phyloP scores from a whole-genome alignment of 768 basidiomycete genomes.

The Psilocybe azurescens region DNA sequence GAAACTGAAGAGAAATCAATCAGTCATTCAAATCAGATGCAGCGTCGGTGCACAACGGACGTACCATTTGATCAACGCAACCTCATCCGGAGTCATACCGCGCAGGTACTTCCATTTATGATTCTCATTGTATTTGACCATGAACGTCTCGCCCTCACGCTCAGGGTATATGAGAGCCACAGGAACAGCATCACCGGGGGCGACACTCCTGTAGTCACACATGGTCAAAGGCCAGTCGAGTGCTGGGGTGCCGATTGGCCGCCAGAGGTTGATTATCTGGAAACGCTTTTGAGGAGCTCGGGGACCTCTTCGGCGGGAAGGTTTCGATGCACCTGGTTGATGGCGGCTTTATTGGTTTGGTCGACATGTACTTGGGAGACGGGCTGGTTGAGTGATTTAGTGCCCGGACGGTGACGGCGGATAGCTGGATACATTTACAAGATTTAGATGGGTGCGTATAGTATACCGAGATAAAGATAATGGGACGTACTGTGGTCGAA shows the following conservation, averaged over 20 bases:
- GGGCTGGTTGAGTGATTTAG: conserved; percentile 42
- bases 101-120: conserved; percentile 58
- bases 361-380: conserved; percentile 54
- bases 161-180: conserved; percentile 52
- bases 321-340: conserved; percentile 54
- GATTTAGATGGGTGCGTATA: background rate
- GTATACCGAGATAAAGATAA: background rate
- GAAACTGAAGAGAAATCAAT: conserved; percentile 15
- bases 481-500: conserved; percentile 67
- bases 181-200: conserved; percentile 47
- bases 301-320: conserved; percentile 51
- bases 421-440: conserved; percentile 32
- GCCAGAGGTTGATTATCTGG: conserved; percentile 68
- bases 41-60: background rate
- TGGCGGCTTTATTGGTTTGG: conserved; percentile 51
- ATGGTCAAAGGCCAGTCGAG: conserved; percentile 56
- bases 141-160: conserved; percentile 55
- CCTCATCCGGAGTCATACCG: conserved; percentile 52
- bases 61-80: conserved; percentile 58
- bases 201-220: conserved; percentile 59
- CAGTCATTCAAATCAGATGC: background rate
- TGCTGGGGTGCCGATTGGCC: conserved; percentile 54
- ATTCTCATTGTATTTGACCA: conserved; percentile 47
- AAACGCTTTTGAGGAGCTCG: conserved; percentile 51
- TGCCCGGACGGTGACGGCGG: conserved; percentile 44